These are phyloP conservation scores for Pleurozium schreberi DNA, from an alignment of 225 moss, liverwort and hornwort genomes.

Conservation along the genomic window DNA sequence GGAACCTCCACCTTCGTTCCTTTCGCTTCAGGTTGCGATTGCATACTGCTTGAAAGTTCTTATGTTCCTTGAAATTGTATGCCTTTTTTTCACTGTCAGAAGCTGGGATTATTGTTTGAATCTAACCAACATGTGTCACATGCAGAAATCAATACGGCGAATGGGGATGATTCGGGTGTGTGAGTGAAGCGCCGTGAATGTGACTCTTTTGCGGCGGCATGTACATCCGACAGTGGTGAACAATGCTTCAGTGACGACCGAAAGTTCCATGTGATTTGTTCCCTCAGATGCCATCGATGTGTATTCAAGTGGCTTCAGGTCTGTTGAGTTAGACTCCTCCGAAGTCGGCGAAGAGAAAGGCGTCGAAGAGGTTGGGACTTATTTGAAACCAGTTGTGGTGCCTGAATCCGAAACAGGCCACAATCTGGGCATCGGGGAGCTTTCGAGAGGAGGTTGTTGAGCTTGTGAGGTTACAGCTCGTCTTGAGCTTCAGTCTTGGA, in stretches of 20 bases:
- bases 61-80: background rate
- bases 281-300: conserved; percentile 23
- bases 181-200: conserved; percentile 50
- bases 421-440: background rate
- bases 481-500: background rate
- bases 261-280: conserved; percentile 16
- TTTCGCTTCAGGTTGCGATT: background rate
- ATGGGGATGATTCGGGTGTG: conserved; percentile 47
- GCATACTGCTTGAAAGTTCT: background rate
- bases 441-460: conserved; percentile 4
- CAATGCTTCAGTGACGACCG: conserved; percentile 15
- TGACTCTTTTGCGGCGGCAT: conserved; percentile 23
- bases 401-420: background rate
- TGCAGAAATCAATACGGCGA: conserved; percentile 29
- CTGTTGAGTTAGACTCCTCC: background rate
- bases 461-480: background rate
- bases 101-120: background rate
- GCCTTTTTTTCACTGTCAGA: no score
- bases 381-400: background rate
- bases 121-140: background rate
- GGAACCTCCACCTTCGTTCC: background rate
- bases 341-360: background rate
- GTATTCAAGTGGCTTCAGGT: conserved; percentile 11
- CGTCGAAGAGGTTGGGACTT: background rate
- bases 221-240: conserved; percentile 37